These are phyloP conservation scores for Picea sitchensis DNA, from an alignment of 75 land plant species.

Conservation along the genomic window DNA sequence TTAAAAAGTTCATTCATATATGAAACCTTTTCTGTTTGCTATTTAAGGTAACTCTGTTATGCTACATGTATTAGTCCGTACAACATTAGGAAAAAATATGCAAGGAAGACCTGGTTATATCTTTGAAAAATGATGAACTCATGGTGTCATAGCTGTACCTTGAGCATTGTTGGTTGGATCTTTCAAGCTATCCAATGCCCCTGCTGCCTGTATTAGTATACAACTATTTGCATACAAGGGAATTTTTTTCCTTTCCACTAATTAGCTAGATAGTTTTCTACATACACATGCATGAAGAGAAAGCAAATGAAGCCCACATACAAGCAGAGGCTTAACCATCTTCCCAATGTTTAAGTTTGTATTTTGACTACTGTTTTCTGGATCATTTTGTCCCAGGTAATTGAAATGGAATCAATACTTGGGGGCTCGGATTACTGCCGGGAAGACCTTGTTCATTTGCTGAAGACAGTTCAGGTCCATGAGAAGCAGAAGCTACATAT, in stretches of 20 bases:
- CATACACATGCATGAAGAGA: not conserved
- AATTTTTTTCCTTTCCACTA: not conserved
- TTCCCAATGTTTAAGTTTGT: not conserved
- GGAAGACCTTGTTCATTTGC: conserved; percentile 57
- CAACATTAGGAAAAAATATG: too few relatives aligned
- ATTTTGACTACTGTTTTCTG: conserved; percentile 7
- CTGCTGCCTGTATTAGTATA: too few relatives aligned
- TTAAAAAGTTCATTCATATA: too few relatives aligned
- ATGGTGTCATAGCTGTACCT: too few relatives aligned
- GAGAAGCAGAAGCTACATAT: conserved; percentile 82
- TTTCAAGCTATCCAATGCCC: too few relatives aligned
- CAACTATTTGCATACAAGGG: too few relatives aligned
- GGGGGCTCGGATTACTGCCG: conserved; percentile 40
- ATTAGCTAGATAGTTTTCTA: not conserved
- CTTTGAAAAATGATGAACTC: too few relatives aligned
- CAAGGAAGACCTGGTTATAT: too few relatives aligned
- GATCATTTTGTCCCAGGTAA: conserved; percentile 36
- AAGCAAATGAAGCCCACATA: not conserved
- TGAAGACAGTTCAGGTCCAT: conserved; percentile 69
- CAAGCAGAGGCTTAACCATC: not conserved
- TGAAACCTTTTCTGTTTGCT: too few relatives aligned
- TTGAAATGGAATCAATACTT: conserved; percentile 63
- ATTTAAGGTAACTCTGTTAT: too few relatives aligned
- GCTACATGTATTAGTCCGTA: too few relatives aligned
- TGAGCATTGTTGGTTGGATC: too few relatives aligned